Conservation (phyloP, 371 early-diverging fungal species). For the Rhizopus delemar region DNA sequence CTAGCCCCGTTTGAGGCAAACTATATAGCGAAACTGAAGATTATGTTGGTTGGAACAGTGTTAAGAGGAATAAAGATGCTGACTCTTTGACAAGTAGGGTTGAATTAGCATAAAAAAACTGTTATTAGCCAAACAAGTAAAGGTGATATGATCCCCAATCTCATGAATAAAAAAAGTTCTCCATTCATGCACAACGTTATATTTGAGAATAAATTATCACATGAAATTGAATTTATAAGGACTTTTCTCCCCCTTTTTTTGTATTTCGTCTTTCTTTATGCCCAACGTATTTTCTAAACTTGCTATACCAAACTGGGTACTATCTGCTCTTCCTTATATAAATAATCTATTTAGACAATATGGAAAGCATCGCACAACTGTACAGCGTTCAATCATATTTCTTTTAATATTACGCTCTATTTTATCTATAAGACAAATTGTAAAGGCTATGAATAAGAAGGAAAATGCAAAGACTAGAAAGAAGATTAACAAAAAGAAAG, state of each 20-base stretch:
- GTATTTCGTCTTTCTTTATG: conserved; percentile 20
- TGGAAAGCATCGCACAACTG: conserved; percentile 40
- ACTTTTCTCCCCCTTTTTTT: conserved; percentile 7
- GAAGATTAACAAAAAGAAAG: conserved; percentile 36
- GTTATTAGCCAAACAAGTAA: too few relatives aligned
- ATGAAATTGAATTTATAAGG: conserved; percentile 12
- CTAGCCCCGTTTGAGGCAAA: too few relatives aligned
- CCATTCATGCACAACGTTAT: neutral
- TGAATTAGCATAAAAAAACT: too few relatives aligned
- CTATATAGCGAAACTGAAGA: too few relatives aligned
- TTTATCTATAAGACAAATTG: conserved; percentile 28
- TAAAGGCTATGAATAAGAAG: conserved; percentile 23
- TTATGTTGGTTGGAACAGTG: too few relatives aligned
- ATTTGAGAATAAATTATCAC: conserved; percentile 17
- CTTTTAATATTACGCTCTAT: conserved; percentile 45
- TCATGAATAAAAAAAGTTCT: neutral
- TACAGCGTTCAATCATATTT: conserved; percentile 47
- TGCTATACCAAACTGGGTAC: conserved; percentile 25
- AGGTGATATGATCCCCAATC: neutral
- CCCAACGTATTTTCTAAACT: conserved; percentile 39
- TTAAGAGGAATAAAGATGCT: too few relatives aligned
- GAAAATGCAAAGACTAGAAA: conserved; percentile 17
- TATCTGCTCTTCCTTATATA: conserved; percentile 28
- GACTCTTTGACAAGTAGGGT: too few relatives aligned
- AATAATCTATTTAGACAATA: conserved; percentile 32